Conservation (phyloP, 2,329 filamentous ascomycete genomes). For the Gaeumannomyces tritici region DNA sequence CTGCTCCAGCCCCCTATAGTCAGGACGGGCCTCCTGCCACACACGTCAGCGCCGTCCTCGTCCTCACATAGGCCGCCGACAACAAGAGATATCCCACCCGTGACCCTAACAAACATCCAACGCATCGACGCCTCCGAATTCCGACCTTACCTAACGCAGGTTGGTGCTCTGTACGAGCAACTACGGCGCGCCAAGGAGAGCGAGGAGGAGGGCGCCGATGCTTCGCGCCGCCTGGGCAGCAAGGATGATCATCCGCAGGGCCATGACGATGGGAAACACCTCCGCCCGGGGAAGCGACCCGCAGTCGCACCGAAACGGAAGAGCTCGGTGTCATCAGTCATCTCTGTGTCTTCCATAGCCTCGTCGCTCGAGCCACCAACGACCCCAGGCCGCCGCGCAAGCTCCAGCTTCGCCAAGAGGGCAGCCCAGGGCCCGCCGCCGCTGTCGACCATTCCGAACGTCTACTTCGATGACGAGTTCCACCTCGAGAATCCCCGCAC, state of each 20-base stretch:
- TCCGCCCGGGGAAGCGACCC: conserved; percentile 34
- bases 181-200: conserved; percentile 75
- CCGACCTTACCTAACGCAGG: conserved; percentile 72
- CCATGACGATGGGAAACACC: conserved; percentile 29
- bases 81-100: conserved; percentile 82
- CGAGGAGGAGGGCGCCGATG: conserved; percentile 50
- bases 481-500: conserved; percentile 92
- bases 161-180: conserved; percentile 81
- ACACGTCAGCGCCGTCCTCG: conserved; percentile 59
- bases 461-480: conserved; percentile 94
- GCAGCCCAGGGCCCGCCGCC: conserved; percentile 68
- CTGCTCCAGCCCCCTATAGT: conserved; percentile 87
- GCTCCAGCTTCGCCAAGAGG: conserved; percentile 43
- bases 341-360: conserved; percentile 6
- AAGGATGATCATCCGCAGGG: conserved; percentile 31
- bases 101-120: conserved; percentile 79
- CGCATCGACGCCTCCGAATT: conserved; percentile 75
- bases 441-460: conserved; percentile 79
- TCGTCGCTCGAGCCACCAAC: conserved; percentile 24
- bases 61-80: conserved; percentile 76
- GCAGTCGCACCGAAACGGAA: conserved; percentile 23
- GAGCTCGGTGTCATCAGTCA: conserved; percentile 35
- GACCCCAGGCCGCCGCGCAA: conserved; percentile 31
- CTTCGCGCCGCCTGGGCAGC: conserved; percentile 26
- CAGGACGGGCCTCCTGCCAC: conserved; percentile 74